Conservation (phyloP, 1,139 yeast species). For the Yamadazyma dushanensis region DNA sequence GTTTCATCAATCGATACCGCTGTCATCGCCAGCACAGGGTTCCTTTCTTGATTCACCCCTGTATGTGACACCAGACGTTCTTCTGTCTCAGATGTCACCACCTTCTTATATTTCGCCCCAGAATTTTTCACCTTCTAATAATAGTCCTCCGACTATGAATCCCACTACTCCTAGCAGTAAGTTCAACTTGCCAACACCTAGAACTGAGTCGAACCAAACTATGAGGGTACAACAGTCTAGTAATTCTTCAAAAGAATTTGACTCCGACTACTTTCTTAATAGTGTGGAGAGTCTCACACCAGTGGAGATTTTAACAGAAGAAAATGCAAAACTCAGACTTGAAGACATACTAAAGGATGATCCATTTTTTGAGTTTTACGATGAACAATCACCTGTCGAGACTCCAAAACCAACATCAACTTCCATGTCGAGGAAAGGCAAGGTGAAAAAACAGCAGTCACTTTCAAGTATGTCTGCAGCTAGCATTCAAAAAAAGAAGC, state of each 20-base stretch:
- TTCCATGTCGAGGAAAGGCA: not conserved
- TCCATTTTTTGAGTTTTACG: constrained; percentile 10
- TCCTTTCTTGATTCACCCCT: constrained; percentile 1
- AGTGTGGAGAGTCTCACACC: constrained; percentile 18
- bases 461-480: constrained; percentile 2
- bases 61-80: constrained; percentile 1
- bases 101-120: constrained; percentile 1
- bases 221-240: not conserved
- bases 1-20: too few species aligned
- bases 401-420: not conserved
- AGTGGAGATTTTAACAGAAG: constrained; percentile 14
- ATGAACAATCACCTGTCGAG: constrained; percentile 4
- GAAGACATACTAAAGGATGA: constrained; percentile 19
- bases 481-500: constrained; percentile 3
- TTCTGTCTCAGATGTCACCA: constrained; percentile 2
- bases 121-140: constrained; percentile 1
- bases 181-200: constrained; percentile 14
- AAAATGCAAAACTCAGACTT: constrained; percentile 7
- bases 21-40: too few species aligned
- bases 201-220: constrained; percentile 8
- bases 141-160: not conserved
- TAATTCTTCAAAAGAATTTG: constrained; percentile 3
- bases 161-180: constrained; percentile 5
- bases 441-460: constrained; percentile 2
- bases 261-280: not conserved